Base-by-base conservation (phyloP, 148 eudicot genomes). In the Camellia granthamiana region DNA sequence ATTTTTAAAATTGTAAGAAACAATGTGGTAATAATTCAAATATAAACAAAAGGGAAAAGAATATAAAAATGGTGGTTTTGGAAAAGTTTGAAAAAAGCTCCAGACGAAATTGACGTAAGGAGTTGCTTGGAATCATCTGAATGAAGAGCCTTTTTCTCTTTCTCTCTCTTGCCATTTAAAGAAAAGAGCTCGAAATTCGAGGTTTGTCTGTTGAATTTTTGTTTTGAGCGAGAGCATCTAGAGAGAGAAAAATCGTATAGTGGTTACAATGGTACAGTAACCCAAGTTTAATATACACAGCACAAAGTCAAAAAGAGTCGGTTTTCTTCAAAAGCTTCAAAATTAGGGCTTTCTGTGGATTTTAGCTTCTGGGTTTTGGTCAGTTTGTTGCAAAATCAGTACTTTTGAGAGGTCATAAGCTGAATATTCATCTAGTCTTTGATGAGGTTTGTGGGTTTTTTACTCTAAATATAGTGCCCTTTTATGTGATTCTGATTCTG, bases 51-150 rank as follows among this genome's bases (percentile, higher is more conserved):
- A 64, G 42, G 12, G 5, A 21, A 64, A 3, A 64, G 52, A 69
- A 8, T 72, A 19, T 7, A 49, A 72, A n/a, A 51, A 49, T 7
- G 78, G 63, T 7, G 52, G 82, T 82, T 18, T 38, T 38, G 75
- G 63, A 79, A 84, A 81, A 74, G 74, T 77, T 78, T 70, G 18
- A 23, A 64, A 79, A 74, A 72, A 74, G 78, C 64, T 69, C 56
- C 58, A 43, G 66, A 75, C 47, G 85, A 86, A 88, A 82, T 80
- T 54, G 90, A 88, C 89, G 70, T 84, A 70, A 65, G 84, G 42
- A 76, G 70, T 80, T 79, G 84, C 78, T 86, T 86, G 85, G 83
- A 83, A 88, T 75, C 68, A 80, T 82, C 79, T 78, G 51, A 76
- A 30, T 30, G 38, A 30, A 30, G 38, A 30, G 38, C 38, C 77